Evolutionary conservation across 2,329 filamentous ascomycete species (phyloP).

Genomic region (Daldinia sp.): DNA sequence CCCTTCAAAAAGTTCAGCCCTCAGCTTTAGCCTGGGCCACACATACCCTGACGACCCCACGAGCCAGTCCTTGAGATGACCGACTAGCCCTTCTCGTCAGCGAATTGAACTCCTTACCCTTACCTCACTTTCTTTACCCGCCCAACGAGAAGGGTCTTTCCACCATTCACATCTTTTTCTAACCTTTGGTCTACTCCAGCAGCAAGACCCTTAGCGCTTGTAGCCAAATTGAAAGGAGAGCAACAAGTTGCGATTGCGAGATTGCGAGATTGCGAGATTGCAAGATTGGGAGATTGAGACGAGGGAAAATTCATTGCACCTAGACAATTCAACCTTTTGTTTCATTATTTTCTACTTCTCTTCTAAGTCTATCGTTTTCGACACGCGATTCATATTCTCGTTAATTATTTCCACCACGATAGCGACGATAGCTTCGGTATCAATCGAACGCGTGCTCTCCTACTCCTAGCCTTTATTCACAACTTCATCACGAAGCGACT

Average conservation of each 20-base stretch:
- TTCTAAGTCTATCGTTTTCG: constrained; percentile 12
- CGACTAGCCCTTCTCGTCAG: constrained; percentile 46
- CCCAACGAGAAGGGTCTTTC: constrained; percentile 50
- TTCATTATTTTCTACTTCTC: constrained; percentile 7
- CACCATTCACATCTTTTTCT: constrained; percentile 55
- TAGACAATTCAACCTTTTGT: constrained; percentile 21
- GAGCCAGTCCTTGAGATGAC: constrained; percentile 24
- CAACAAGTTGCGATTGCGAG: constrained; percentile 23
- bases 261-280: constrained; percentile 4
- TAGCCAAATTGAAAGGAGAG: constrained; percentile 28
- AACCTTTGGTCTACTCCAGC: constrained; percentile 46
- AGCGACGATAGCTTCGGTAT: constrained; percentile 25
- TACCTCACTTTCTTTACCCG: constrained; percentile 52
- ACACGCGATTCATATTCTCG: constrained; percentile 25
- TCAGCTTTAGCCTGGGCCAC: constrained; percentile 34
- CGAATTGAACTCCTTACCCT: constrained; percentile 54
- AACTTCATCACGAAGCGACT: constrained; percentile 23
- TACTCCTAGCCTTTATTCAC: constrained; percentile 15
- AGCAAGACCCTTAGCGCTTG: constrained; percentile 45
- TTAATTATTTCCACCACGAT: constrained; percentile 34
- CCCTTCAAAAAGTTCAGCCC: constrained; percentile 30
- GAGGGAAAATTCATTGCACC: constrained; percentile 16
- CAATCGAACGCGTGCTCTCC: constrained; percentile 26
- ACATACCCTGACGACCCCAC: constrained; percentile 7
- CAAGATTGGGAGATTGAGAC: not conserved